A percentile compares a stretch with the other conserved stretches of the same genome.
Conservation (phyloP, 441 rosid species). For the Kokia cookei region DNA sequence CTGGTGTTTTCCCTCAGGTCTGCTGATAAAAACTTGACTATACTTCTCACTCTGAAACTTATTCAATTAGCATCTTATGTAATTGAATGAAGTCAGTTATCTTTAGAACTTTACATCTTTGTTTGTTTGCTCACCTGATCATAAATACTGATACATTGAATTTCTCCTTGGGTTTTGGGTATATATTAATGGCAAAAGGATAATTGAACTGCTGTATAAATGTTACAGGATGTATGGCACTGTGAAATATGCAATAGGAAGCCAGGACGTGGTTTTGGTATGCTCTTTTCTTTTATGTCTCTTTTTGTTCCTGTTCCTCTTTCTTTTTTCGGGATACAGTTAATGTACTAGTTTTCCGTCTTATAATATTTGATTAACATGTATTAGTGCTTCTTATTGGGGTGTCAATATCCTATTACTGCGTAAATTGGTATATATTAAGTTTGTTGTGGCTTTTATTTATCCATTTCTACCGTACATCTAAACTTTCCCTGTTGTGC, state of each 20-base stretch:
- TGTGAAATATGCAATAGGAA: slow-evolving; percentile 97
- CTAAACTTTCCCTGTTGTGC: slow-evolving; percentile 18
- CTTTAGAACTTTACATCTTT: slow-evolving; percentile 1
- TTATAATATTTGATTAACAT: neutral
- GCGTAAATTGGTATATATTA: neutral
- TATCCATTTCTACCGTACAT: neutral
- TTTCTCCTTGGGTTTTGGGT: neutral
- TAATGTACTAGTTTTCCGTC: neutral
- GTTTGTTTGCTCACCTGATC: neutral
- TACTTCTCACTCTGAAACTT: neutral
- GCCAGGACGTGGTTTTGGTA: slow-evolving; percentile 99
- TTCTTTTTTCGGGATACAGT: neutral
- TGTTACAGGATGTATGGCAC: slow-evolving; percentile 95
- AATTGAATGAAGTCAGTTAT: slow-evolving; percentile 6
- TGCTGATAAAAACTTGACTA: slow-evolving; percentile 14
- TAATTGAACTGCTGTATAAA: slow-evolving; percentile 9
- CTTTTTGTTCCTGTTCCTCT: neutral
- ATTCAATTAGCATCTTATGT: neutral
- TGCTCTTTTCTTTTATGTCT: slow-evolving; percentile 6
- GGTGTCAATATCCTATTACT: neutral
- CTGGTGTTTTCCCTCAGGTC: slow-evolving; percentile 84
- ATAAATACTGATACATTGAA: neutral
- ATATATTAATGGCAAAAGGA: neutral
- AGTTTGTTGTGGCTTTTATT: neutral
- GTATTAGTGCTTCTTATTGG: neutral